Conservation (phyloP, 768 basidiomycete genomes). For the Boletellus sp. region DNA sequence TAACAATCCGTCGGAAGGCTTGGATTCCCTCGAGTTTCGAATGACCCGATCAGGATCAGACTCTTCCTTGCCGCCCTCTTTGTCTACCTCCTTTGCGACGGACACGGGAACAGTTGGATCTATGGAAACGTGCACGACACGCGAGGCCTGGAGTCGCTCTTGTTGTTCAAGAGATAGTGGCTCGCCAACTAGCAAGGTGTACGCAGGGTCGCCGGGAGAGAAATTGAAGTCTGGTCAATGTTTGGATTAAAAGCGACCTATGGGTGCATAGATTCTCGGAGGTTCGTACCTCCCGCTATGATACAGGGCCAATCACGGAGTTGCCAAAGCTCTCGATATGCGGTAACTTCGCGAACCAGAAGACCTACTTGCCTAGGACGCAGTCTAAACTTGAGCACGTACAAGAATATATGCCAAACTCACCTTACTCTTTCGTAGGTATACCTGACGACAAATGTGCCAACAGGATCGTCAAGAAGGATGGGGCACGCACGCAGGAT, state of each 20-base stretch:
- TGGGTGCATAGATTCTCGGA: neutral
- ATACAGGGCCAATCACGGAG: conserved; percentile 69
- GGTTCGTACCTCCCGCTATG: conserved; percentile 71
- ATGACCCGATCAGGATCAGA: conserved; percentile 67
- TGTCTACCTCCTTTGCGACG: conserved; percentile 20
- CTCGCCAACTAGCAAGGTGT: conserved; percentile 69
- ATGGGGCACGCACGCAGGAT: conserved; percentile 60
- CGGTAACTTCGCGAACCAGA: conserved; percentile 58
- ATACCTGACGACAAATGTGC: conserved; percentile 27
- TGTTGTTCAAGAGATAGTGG: conserved; percentile 53
- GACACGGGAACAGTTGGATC: conserved; percentile 51
- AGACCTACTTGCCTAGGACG: conserved; percentile 68
- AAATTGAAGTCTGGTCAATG: conserved; percentile 79
- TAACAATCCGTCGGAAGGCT: conserved; percentile 65
- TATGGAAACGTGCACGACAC: conserved; percentile 68
- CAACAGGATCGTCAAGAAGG: neutral
- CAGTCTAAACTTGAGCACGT: neutral
- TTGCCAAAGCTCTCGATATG: conserved; percentile 48
- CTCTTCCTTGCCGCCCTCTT: conserved; percentile 39
- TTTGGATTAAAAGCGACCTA: conserved; percentile 1
- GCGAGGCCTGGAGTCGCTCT: conserved; percentile 52
- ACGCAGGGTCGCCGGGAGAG: conserved; percentile 74
- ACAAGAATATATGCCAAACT: conserved; percentile 18
- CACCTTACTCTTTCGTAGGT: conserved; percentile 82
- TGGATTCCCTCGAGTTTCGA: conserved; percentile 64